Base-by-base conservation (phyloP, 129 eudicot genomes). In the Flaveria brownii region DNA sequence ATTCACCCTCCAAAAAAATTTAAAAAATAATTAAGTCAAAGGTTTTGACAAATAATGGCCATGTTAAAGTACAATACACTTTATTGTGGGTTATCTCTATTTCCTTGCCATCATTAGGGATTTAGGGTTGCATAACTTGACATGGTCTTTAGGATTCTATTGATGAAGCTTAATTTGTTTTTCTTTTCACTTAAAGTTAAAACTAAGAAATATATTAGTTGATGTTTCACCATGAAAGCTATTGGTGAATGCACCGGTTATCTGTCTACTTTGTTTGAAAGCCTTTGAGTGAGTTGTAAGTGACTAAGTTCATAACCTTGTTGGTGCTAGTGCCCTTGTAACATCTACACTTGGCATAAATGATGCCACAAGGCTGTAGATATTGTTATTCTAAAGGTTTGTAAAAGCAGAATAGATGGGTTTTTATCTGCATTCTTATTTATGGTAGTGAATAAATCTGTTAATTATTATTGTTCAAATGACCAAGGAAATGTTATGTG, bases 401-500 rank as follows among this genome's bases (percentile, higher is more conserved):
- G 71, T 66, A 50, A 12, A 12, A 66, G 28, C 26, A 66, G 51
- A 41, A 68, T 68, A 68, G 33, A 20, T 11, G 39, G 7, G 56
- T 10, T 25, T 42, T 43, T 43, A 45, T 68, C 17, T 43, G n/a
- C 73, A 68, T 68, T 45, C 28, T 68, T 56, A 11, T 45, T 18
- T 68, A 33, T 68, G 72, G 56, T 45, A 43, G 17, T 45, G 17
- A 45, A 68, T 68, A 42, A 42, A 43, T 68, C 73, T 68, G 56
- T 43, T 68, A 45, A 68, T 68, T 68, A 68, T 68, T 4, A 20
- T 12, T 68, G 55, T 42, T 68, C 30, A 68, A 68, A 68, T 68
- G 73, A 68, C 36, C 73, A 68, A 45, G 55, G 36, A 18, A 68
- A 42, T 68, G 73, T 45, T 45, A 68, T 43, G 55, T 68, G 73